These are phyloP conservation scores for Emergomyces orientalis DNA, from an alignment of 2,329 filamentous ascomycete genomes.

Conservation along the genomic window DNA sequence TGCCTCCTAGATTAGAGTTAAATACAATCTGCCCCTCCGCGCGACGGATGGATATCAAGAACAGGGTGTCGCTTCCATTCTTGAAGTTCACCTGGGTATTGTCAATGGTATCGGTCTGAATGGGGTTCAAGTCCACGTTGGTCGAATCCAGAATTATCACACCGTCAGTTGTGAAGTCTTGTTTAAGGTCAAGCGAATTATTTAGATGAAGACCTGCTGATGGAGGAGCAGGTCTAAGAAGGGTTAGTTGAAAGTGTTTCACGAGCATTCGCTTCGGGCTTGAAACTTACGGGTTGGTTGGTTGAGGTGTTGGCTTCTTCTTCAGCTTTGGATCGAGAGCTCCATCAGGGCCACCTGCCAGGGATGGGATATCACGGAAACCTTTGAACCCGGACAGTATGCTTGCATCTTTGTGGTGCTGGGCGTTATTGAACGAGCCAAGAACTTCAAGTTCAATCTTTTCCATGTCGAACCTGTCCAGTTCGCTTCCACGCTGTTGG, in stretches of 20 bases:
- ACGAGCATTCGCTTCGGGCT: not conserved
- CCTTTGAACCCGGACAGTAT: constrained; percentile 1
- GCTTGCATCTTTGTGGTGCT: not conserved
- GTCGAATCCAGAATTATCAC: constrained; percentile 3
- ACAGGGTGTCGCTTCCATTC: not conserved
- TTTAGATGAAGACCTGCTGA: not conserved
- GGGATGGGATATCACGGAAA: constrained; percentile 5
- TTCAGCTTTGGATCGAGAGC: constrained; percentile 6
- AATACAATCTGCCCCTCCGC: constrained; percentile 3
- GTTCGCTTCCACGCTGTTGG: not conserved
- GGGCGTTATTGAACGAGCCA: constrained; percentile 4
- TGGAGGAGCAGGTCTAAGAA: not conserved
- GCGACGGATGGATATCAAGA: constrained; percentile 6
- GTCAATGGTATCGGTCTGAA: constrained; percentile 4
- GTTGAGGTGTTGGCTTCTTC: constrained; percentile 1
- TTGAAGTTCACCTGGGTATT: constrained; percentile 1
- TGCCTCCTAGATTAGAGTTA: not conserved
- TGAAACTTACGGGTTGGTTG: not conserved
- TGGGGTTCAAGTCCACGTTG: constrained; percentile 1
- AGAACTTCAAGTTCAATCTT: constrained; percentile 6
- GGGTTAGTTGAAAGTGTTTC: not conserved
- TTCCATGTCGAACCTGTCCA: constrained; percentile 2
- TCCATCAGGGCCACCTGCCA: constrained; percentile 4
- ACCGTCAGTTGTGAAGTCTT: not conserved
- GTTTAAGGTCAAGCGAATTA: not conserved